Base-by-base conservation (phyloP, 2,329 filamentous ascomycete genomes). In the Fusarium kyushuense region DNA sequence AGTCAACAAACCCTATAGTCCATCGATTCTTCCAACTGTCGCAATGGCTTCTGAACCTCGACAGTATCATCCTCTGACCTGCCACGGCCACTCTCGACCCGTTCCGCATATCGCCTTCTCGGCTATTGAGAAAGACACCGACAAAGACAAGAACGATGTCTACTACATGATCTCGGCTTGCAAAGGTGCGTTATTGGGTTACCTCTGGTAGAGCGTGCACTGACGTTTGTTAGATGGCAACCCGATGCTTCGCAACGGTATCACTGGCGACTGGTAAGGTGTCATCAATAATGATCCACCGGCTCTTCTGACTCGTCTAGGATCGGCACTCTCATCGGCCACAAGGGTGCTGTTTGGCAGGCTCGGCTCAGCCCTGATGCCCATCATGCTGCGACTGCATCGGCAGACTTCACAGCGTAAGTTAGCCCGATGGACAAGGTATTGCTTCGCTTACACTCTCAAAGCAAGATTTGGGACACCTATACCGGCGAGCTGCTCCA, bases 281-380 rank as follows among this genome's bases (percentile, higher is more conserved):
- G 23, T 14, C 38, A 27, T 25, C 33, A 32, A 17, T 33, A 47
- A 19, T n/a, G 16, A 4, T 49, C 62, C 55, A 33, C 35, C 33
- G 46, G 13, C 25, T 16, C 47, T 32, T 47, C 62, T 72, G 52
- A 69, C 74, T 46, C 66, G 65, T 32, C 21, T 77, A 96, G 93
- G 92, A 98, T 98, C 73, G 96, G 96, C 48, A 98, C 96, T 36
- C 98, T 98, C 78, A 91, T 99, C 74, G 96, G 96, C 40, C 96
- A 99, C 84, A 98, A 99, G 82, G 96, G 96, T 67, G 96, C 96
- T 36, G 95, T 98, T 63, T 99, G 96, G 94, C 94, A 97, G 82
- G 93, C 94, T 54, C 89, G 94, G 73, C 86, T 99, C 35, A 97
- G 94, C 54, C 90, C 92, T 21, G 94, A 98, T 81, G 93, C 94